phyloP scores from a whole-genome alignment of 2,329 filamentous ascomycete genomes.

The Neophaeococcomyces mojaviensis region DNA sequence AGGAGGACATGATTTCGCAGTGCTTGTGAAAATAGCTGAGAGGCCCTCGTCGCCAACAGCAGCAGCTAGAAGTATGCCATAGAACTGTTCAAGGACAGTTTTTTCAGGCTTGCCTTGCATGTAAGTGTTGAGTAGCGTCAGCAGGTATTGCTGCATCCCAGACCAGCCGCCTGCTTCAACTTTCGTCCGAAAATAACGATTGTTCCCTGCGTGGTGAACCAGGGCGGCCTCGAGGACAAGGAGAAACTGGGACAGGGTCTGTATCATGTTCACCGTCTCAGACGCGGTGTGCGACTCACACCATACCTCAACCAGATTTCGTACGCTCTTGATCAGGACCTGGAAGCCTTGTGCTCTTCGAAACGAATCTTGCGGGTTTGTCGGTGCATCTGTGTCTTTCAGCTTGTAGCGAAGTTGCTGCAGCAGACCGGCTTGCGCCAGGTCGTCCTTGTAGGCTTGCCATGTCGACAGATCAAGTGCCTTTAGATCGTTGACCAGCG shows the following conservation, averaged over 20 bases:
- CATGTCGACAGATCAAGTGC: slow-evolving; percentile 25
- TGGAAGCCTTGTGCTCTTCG: slow-evolving; percentile 74
- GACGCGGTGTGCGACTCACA: slow-evolving; percentile 41
- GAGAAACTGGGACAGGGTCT: slow-evolving; percentile 50
- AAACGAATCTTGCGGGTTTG: slow-evolving; percentile 68
- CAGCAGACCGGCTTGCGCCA: slow-evolving; percentile 48
- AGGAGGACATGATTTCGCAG: slow-evolving; percentile 9
- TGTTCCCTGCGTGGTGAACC: slow-evolving; percentile 73
- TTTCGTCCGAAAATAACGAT: slow-evolving; percentile 72
- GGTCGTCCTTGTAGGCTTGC: slow-evolving; percentile 27
- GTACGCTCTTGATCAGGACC: slow-evolving; percentile 60
- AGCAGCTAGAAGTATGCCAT: slow-evolving; percentile 75
- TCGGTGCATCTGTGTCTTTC: slow-evolving; percentile 44
- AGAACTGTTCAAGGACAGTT: slow-evolving; percentile 66
- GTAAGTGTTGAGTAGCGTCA: slow-evolving; percentile 57
- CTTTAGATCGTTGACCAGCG: slow-evolving; percentile 25
- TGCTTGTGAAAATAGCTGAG: slow-evolving; percentile 50
- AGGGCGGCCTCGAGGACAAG: slow-evolving; percentile 67
- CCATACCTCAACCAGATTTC: slow-evolving; percentile 62
- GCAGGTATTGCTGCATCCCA: slow-evolving; percentile 62
- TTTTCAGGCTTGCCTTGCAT: slow-evolving; percentile 18
- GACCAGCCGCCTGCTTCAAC: slow-evolving; percentile 74
- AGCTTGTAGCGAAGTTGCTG: slow-evolving; percentile 60
- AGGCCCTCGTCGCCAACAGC: slow-evolving; percentile 70
- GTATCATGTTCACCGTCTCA: slow-evolving; percentile 48